Base-by-base conservation (phyloP, 106 monocot genomes). In the Acorus gramineus region DNA sequence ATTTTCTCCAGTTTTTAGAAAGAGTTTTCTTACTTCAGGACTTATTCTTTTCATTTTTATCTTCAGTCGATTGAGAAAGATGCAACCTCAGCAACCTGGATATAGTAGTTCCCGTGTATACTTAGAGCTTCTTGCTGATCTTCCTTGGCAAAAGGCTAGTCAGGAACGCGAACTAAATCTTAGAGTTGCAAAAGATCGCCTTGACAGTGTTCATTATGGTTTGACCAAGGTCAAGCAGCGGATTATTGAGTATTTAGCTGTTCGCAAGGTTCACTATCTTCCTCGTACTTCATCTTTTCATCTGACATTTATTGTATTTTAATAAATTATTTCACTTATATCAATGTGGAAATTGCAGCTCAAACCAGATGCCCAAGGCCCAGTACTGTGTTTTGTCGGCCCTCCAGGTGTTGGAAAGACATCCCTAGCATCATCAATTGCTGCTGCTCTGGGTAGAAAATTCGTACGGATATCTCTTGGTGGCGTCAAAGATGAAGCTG, bases 371-470 rank as follows among this genome's bases (percentile, higher is more conserved):
- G 98, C 91, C 44, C 74, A 81, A 71, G 98, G 98, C 42, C 89
- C 98, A 62, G 78, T 99, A 47, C 76, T 99, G 51, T 99, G 98
- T 77, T 99, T 99, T 82, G 98, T 92, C 65, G 98, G 98, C 7
- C 98, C 98, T 61, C 98, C 98, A 14, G 98, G 98, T 69, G 98
- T 99, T 62, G 98, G 98, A 7, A 99, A 99, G 80, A 99, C 98
- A 53, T 99, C 98, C 54, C 73, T 99, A 66, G 98, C 98, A 69
- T 99, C 98, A 61, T 88, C 98, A 58, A 99, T 99, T 76, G 98
- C 98, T 67, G 63, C 79, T 68, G 92, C 98, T 42, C 76, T 96
- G 52, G 81, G 79, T 58, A 96, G 90, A 78, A 96, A 96, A 62
- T 96, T 96, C 64, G 65, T 96, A 42, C 67, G 96, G 66, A 87